Evolutionary conservation across 1,284 basidiomycete species (phyloP).

Genomic region (Baeospora myosura): DNA sequence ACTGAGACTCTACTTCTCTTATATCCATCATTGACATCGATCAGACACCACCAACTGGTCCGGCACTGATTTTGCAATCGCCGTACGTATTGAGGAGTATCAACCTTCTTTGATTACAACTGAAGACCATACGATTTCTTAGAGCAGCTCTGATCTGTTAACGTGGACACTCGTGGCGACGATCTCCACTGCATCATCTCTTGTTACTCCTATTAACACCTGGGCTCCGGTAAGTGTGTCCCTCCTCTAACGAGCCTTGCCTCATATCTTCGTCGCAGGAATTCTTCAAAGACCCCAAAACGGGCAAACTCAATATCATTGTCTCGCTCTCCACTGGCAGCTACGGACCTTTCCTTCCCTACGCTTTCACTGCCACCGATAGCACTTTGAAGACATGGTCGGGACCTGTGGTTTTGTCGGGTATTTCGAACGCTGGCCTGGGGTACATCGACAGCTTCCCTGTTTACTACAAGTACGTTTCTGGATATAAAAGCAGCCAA

Average conservation of each 20-base stretch:
- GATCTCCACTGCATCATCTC: constrained; percentile 22
- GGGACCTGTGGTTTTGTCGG: constrained; percentile 26
- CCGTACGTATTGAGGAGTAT: too few species aligned
- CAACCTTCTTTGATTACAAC: not conserved
- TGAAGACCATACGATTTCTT: not conserved
- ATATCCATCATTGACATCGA: not conserved
- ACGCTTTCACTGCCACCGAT: constrained; percentile 26
- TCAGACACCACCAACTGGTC: constrained; percentile 28
- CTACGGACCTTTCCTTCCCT: constrained; percentile 29
- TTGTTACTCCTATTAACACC: constrained; percentile 25
- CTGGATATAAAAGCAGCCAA: not conserved
- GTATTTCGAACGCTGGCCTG: constrained; percentile 27
- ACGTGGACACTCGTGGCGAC: constrained; percentile 25
- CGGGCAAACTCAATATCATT: constrained; percentile 25
- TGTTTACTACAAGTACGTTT: constrained; percentile 24
- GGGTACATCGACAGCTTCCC: constrained; percentile 31
- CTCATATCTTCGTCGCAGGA: constrained; percentile 16
- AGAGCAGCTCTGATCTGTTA: constrained; percentile 26
- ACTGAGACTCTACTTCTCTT: not conserved
- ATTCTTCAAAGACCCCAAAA: constrained; percentile 29
- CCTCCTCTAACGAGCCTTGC: not conserved
- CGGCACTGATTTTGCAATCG: constrained; percentile 27
- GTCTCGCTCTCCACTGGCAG: constrained; percentile 29
- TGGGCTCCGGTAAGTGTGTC: constrained; percentile 24
- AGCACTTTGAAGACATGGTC: constrained; percentile 23